A percentile compares a stretch with the other conserved stretches of the same genome.
phyloP scores from a whole-genome alignment of 345 rosid species.

The Arabis alpina region DNA sequence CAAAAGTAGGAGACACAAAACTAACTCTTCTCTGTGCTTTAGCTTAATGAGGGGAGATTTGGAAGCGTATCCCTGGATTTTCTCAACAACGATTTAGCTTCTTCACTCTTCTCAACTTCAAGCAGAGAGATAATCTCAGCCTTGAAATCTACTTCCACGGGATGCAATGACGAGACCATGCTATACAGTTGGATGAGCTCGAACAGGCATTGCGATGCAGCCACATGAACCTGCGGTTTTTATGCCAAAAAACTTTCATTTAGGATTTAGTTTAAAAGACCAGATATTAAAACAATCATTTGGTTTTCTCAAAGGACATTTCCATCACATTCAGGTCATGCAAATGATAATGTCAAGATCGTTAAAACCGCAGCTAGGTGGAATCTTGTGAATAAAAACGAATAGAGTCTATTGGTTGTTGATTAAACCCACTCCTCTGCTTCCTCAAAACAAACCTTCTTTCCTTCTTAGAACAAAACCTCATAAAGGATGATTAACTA shows the following conservation, averaged over 20 bases:
- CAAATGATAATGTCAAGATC: neutral
- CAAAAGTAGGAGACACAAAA: neutral
- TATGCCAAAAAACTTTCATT: neutral
- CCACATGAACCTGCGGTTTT: constrained; percentile 68
- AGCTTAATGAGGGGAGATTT: constrained; percentile 32
- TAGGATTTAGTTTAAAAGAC: neutral
- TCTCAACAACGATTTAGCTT: constrained; percentile 69
- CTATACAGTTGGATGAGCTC: constrained; percentile 52
- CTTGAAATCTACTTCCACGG: constrained; percentile 48
- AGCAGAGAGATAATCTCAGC: constrained; percentile 57
- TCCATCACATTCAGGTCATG: neutral
- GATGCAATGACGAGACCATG: constrained; percentile 44
- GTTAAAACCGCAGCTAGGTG: neutral
- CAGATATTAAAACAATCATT: neutral
- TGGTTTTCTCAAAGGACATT: constrained; percentile 7
- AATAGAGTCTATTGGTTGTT: neutral
- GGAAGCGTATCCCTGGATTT: constrained; percentile 62
- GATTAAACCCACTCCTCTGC: no score
- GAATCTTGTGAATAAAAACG: neutral
- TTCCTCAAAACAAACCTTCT: no score
- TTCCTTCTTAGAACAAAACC: neutral
- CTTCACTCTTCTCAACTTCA: constrained; percentile 80
- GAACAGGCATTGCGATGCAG: constrained; percentile 79
- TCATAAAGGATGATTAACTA: neutral
- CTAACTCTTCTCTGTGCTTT: constrained; percentile 19